Evolutionary conservation across 345 rosid species (phyloP), one percentile per base, ranked within the genome.

Genomic region (Syzygium grande): DNA sequence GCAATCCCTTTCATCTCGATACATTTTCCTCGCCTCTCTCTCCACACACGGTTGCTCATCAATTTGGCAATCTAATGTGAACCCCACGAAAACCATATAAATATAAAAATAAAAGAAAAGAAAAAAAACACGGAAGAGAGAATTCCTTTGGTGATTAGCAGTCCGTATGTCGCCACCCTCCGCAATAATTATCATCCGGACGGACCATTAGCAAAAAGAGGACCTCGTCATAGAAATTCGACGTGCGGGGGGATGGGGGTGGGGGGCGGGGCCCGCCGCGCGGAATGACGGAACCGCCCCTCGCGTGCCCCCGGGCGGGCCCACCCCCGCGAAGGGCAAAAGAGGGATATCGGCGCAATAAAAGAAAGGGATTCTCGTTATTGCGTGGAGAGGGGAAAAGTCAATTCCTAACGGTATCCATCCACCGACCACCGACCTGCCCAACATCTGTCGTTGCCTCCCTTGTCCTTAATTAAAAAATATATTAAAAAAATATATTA

Each of bases 371-470:
- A 19, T 46, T 85, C 19, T 88, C 92, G 92, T 89, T 88, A 87
- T 93, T 91, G 92, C 93, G 94, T 93, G 91, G 88, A 3, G 88
- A 3, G 89, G 89, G 87, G 61, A 90, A 90, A 95, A 95, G 98
- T 95, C 96, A 95, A 95, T 92, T 91, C 93, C 92, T 88, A 96
- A 96, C 96, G 94, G 97, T 93, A 93, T 94, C 95, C 88, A 92
- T 90, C 95, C 94, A 94, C 96, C 98, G 95, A 94, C 98, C 97
- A 92, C 96, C 97, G 98, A 96, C 97, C 97, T 89, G 89, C 90
- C 73, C 84, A 59, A 51, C 27, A 29, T 59, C 30, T 59, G 65
- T 59, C 65, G 13, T 29, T 59, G 65, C 65, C 65, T 59, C 65
- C 65, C 65, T 59, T 25, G 65, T 59, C 65, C 65, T 25, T 59